phyloP scores from a whole-genome alignment of 2,329 filamentous ascomycete species.

The Gyromitra esculenta region DNA sequence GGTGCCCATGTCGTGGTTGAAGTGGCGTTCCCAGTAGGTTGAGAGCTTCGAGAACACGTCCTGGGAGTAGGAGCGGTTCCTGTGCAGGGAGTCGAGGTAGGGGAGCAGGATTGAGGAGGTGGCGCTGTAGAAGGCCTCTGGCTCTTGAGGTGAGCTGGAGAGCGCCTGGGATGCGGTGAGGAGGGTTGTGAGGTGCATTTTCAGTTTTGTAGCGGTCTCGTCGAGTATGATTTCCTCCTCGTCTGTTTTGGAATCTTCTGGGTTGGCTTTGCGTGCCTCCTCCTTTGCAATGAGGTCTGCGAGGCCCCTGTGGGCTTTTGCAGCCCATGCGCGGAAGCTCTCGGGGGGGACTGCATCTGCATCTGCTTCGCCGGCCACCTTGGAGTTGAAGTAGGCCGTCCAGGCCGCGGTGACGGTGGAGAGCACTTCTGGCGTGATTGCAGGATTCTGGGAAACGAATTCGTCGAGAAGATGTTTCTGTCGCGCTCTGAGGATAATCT shows the following conservation, averaged over 20 bases:
- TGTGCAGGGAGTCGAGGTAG: conserved; percentile 72
- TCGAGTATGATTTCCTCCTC: conserved; percentile 52
- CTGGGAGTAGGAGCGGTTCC: conserved; percentile 61
- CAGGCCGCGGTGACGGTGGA: conserved; percentile 55
- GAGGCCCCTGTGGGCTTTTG: conserved; percentile 32
- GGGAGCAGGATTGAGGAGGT: conserved; percentile 78
- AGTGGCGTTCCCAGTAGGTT: conserved; percentile 84
- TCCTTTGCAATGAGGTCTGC: conserved; percentile 48
- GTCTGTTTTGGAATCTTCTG: conserved; percentile 10
- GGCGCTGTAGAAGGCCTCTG: conserved; percentile 66
- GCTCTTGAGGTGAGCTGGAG: conserved; percentile 53
- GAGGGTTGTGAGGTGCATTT: conserved; percentile 82
- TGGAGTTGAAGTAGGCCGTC: conserved; percentile 56
- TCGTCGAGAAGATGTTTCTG: conserved; percentile 80
- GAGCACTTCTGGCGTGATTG: conserved; percentile 59
- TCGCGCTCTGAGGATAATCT: conserved; percentile 74
- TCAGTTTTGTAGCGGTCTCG: conserved; percentile 85
- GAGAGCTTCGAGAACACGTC: conserved; percentile 89
- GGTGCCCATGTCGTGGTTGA: conserved; percentile 85
- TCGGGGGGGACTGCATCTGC: conserved; percentile 43
- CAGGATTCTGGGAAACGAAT: conserved; percentile 76
- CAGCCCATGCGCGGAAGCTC: conserved; percentile 54
- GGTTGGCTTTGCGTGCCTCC: conserved; percentile 35
- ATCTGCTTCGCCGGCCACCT: conserved; percentile 49
- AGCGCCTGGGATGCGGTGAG: conserved; percentile 67